Conservation (phyloP, 2,329 filamentous ascomycete species). For the Cercospora berteroae region DNA sequence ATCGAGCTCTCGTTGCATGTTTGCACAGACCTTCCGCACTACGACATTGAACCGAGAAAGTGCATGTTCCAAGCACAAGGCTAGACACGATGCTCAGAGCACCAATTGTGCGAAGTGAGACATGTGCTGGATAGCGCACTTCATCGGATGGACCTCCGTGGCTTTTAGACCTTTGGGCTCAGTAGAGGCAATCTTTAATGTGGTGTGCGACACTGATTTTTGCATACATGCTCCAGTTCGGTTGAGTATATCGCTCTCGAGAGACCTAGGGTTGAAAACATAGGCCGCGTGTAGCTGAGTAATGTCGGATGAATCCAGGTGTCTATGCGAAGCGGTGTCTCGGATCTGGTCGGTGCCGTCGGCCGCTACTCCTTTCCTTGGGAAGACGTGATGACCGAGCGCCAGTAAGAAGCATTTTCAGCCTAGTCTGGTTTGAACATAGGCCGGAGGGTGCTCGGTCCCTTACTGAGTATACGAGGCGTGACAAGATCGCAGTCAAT, state of each 20-base stretch:
- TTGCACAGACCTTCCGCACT: neutral
- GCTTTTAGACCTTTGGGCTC: neutral
- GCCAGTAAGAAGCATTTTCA: too few species aligned
- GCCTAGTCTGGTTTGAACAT: too few species aligned
- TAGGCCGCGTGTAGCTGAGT: neutral
- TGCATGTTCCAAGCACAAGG: neutral
- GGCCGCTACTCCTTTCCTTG: neutral
- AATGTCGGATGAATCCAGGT: neutral
- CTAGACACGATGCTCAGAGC: neutral
- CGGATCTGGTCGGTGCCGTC: neutral
- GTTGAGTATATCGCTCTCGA: neutral
- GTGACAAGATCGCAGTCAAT: too few species aligned
- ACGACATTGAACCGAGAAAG: neutral
- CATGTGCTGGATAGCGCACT: too few species aligned
- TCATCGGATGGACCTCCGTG: neutral
- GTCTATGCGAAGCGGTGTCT: neutral
- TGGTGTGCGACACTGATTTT: neutral
- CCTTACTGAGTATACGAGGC: too few species aligned
- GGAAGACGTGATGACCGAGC: too few species aligned
- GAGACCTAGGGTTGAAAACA: neutral
- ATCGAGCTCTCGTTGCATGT: neutral
- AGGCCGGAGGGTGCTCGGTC: too few species aligned
- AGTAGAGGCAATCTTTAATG: neutral
- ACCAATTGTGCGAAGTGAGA: neutral
- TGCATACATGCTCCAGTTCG: neutral